Evolutionary conservation across 2,329 filamentous ascomycete genomes (phyloP).

Genomic region (Dryadomyces sulphureus): DNA sequence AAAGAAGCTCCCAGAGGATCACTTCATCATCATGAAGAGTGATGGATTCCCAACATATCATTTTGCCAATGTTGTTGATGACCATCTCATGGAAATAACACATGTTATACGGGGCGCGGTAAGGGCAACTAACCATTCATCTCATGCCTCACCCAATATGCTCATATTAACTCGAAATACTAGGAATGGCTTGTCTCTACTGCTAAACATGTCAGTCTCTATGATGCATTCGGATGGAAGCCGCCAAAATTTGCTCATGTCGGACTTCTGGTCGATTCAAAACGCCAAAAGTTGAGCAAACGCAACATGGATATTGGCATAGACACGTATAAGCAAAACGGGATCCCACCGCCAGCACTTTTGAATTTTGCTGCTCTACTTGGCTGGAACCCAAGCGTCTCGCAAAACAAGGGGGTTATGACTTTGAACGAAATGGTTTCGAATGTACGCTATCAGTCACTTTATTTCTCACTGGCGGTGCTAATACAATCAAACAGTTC

Average conservation of each 20-base stretch:
- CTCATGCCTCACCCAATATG: conserved; percentile 5
- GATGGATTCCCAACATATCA: conserved; percentile 94
- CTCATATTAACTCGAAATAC: neutral
- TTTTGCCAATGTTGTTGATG: conserved; percentile 92
- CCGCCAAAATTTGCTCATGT: conserved; percentile 68
- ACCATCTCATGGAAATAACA: conserved; percentile 88
- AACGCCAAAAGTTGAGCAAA: conserved; percentile 76
- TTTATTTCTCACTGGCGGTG: neutral
- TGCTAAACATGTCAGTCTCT: conserved; percentile 56
- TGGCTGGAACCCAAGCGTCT: conserved; percentile 55
- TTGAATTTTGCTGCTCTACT: conserved; percentile 74
- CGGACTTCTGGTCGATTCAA: conserved; percentile 53
- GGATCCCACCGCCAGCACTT: conserved; percentile 34
- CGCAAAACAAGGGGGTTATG: conserved; percentile 50
- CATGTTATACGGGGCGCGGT: conserved; percentile 84
- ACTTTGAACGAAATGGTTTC: conserved; percentile 54
- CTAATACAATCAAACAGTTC: neutral
- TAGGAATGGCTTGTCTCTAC: conserved; percentile 95
- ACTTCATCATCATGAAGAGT: conserved; percentile 80
- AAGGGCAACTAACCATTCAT: conserved; percentile 18
- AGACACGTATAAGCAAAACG: conserved; percentile 31
- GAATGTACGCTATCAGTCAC: conserved; percentile 30
- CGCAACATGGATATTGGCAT: conserved; percentile 46
- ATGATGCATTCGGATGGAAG: conserved; percentile 61
- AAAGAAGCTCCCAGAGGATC: conserved; percentile 46